phyloP scores from a whole-genome alignment of 306 rosid species.

The Begonia fuchsioides region DNA sequence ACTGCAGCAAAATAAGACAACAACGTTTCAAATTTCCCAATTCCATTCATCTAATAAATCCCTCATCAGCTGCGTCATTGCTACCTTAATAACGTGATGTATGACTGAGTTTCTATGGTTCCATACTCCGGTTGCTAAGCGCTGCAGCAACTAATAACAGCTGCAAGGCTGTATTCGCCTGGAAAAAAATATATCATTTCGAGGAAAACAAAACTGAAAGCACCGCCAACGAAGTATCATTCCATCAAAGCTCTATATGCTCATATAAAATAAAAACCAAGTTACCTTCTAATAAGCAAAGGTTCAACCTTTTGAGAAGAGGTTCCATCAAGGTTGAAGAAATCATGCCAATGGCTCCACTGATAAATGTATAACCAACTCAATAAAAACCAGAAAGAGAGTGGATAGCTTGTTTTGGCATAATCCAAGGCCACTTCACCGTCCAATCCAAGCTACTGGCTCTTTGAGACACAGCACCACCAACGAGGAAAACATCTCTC shows the following conservation, averaged over 20 bases:
- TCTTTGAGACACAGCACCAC: conserved; percentile 69
- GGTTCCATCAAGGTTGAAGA: conserved; percentile 62
- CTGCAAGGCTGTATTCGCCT: conserved; percentile 90
- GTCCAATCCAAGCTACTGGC: conserved; percentile 75
- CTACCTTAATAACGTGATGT: conserved; percentile 62
- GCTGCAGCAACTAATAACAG: conserved; percentile 66
- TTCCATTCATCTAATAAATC: too few species aligned
- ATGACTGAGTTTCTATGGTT: conserved; percentile 46
- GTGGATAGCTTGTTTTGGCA: too few species aligned
- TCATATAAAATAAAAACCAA: too few species aligned
- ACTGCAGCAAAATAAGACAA: conserved; percentile 27
- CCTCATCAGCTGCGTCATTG: too few species aligned
- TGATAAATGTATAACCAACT: conserved; percentile 9
- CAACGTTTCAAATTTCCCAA: too few species aligned
- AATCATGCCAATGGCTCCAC: conserved; percentile 79
- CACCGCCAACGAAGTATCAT: not conserved
- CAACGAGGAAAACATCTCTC: conserved; percentile 70
- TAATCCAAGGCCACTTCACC: conserved; percentile 17
- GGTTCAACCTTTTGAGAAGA: conserved; percentile 73
- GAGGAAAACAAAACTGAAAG: too few species aligned
- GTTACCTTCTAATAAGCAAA: conserved; percentile 81
- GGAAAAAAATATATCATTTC: conserved; percentile 4
- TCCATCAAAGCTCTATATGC: not conserved
- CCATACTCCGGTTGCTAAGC: conserved; percentile 86
- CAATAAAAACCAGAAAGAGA: conserved; percentile 1